Conservation (phyloP, 768 basidiomycete genomes). For the Tephrocybe rancida region DNA sequence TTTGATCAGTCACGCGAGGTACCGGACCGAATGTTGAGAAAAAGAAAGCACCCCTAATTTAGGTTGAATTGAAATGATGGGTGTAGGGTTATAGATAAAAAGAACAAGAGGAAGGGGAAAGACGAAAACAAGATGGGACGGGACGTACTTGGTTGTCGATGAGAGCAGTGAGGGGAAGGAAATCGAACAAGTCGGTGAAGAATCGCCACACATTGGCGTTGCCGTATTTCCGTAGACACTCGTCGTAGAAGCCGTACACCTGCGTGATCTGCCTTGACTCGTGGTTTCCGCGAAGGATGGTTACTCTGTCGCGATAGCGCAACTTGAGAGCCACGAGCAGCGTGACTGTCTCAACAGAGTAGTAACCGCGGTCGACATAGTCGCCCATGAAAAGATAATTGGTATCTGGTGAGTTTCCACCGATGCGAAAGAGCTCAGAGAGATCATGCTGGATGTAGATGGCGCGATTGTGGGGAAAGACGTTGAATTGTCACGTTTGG, state of each 20-base stretch:
- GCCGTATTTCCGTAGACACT: constrained; percentile 98
- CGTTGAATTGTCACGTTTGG: constrained; percentile 14
- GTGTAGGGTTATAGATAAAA: constrained; percentile 9
- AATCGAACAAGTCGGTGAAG: constrained; percentile 99
- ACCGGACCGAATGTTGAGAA: constrained; percentile 5
- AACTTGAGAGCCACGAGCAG: constrained; percentile 96
- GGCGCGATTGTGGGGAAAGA: constrained; percentile 9
- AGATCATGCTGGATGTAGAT: constrained; percentile 84
- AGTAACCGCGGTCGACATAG: constrained; percentile 99
- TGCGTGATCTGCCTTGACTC: constrained; percentile 99
- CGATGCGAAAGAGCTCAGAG: constrained; percentile 97
- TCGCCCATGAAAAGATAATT: constrained; percentile 99
- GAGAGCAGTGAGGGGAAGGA: constrained; percentile 93
- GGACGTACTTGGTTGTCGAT: constrained; percentile 97
- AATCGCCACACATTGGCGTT: constrained; percentile 99
- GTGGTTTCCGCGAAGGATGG: constrained; percentile 97
- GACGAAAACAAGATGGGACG: constrained; percentile 3
- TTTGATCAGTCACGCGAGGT: constrained; percentile 19
- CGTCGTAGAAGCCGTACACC: constrained; percentile 99
- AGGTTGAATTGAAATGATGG: constrained; percentile 12
- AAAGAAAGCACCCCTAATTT: constrained; percentile 10
- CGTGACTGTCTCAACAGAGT: constrained; percentile 98
- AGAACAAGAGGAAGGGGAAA: constrained; percentile 2
- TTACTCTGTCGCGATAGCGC: constrained; percentile 97
- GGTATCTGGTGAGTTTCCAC: constrained; percentile 97